These are phyloP conservation scores for Comarum palustre DNA, from an alignment of 306 rosid species.

Conservation along the genomic window DNA sequence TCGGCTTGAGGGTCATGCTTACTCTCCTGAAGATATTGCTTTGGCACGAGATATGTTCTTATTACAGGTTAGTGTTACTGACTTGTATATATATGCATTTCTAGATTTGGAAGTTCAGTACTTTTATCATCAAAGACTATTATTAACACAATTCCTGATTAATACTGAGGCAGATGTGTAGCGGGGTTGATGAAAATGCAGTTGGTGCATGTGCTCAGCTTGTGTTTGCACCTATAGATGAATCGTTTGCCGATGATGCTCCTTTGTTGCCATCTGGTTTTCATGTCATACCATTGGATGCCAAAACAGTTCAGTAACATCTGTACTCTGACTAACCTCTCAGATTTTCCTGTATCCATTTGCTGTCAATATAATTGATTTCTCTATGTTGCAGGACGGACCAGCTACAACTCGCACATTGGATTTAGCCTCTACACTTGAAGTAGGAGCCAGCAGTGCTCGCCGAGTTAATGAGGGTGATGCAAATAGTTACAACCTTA, in stretches of 20 bases:
- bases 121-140: neutral
- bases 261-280: slow-evolving; percentile 87
- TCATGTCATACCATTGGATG: slow-evolving; percentile 88
- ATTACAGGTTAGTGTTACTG: slow-evolving; percentile 51
- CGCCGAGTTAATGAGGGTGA: slow-evolving; percentile 60
- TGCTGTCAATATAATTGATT: neutral
- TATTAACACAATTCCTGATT: neutral
- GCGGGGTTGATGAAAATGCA: slow-evolving; percentile 86
- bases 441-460: slow-evolving; percentile 64
- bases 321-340: neutral
- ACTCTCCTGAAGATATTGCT: slow-evolving; percentile 80
- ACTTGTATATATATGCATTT: neutral
- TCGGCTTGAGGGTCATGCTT: slow-evolving; percentile 94
- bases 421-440: slow-evolving; percentile 90
- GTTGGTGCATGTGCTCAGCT: slow-evolving; percentile 92
- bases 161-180: slow-evolving; percentile 60
- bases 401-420: slow-evolving; percentile 62
- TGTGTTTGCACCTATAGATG: slow-evolving; percentile 95
- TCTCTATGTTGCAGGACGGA: slow-evolving; percentile 51
- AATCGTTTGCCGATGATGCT: slow-evolving; percentile 95
- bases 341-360: neutral
- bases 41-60: slow-evolving; percentile 89
- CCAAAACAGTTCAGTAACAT: slow-evolving; percentile 62
- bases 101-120: neutral
- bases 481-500: slow-evolving; percentile 52